Conservation (phyloP, 192 early-diverging fungal genomes). For the Backusella luteola region DNA sequence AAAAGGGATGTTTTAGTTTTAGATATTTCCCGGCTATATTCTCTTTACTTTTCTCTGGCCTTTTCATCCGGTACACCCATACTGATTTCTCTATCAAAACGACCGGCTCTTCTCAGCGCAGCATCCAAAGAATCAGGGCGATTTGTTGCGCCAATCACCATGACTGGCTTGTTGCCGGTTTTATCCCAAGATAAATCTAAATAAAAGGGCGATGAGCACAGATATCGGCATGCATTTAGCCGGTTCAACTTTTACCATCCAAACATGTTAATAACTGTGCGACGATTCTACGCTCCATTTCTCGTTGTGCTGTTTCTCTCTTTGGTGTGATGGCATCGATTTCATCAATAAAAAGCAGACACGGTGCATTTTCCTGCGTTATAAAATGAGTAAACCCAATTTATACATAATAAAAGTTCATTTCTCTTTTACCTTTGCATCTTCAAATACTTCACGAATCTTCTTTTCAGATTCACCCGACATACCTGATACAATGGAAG, state of each 20-base stretch:
- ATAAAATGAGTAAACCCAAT: not conserved
- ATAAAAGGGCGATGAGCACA: not conserved
- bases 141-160: conserved; percentile 92
- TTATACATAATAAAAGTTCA: too few relatives aligned
- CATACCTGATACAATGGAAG: conserved; percentile 95
- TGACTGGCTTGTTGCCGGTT: conserved; percentile 80
- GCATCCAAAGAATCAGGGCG: conserved; percentile 85
- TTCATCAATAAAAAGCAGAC: conserved; percentile 97
- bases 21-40: not conserved
- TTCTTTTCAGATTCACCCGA: conserved; percentile 99
- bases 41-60: conserved; percentile 71
- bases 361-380: conserved; percentile 31
- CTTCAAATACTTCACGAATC: conserved; percentile 96
- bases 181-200: conserved; percentile 90
- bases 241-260: conserved; percentile 73
- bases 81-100: conserved; percentile 86
- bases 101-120: conserved; percentile 77
- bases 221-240: not conserved
- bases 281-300: conserved; percentile 98
- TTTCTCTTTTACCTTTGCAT: conserved; percentile 64
- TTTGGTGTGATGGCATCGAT: conserved; percentile 99
- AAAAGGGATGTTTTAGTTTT: not conserved
- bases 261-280: conserved; percentile 97
- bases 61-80: conserved; percentile 91
- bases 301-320: conserved; percentile 97